phyloP scores from a whole-genome alignment of 2,329 filamentous ascomycete genomes.

The Sporothrix mexicana region DNA sequence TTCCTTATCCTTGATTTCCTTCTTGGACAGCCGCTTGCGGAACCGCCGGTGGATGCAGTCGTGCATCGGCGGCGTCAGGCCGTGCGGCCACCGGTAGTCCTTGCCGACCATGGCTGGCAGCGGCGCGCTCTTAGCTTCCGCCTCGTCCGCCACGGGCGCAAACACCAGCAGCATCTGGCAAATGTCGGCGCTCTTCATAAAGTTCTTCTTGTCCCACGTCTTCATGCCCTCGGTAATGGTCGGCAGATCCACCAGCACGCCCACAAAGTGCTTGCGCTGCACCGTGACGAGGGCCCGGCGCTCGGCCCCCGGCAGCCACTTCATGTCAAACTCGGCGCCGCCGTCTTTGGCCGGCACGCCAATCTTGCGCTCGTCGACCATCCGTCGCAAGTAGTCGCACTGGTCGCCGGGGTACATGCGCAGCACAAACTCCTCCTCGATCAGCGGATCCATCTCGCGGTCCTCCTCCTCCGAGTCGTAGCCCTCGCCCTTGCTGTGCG shows the following conservation, averaged over 20 bases:
- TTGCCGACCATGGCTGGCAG: constrained; percentile 73
- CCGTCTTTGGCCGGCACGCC: constrained; percentile 67
- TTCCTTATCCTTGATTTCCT: constrained; percentile 85
- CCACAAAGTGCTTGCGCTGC: constrained; percentile 74
- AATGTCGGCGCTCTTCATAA: constrained; percentile 88
- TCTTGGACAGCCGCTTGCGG: constrained; percentile 79
- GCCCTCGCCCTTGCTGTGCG: constrained; percentile 78
- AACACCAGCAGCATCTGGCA: constrained; percentile 88
- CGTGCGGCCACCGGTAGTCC: constrained; percentile 79
- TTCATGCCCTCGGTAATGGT: constrained; percentile 92
- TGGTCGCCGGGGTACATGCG: constrained; percentile 87
- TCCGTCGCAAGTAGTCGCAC: constrained; percentile 78
- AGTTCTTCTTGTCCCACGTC: constrained; percentile 85
- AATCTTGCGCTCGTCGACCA: constrained; percentile 77
- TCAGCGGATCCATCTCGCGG: constrained; percentile 81
- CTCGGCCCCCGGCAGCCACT: constrained; percentile 72
- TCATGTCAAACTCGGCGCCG: constrained; percentile 78
- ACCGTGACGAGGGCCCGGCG: constrained; percentile 76
- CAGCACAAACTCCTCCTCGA: constrained; percentile 88
- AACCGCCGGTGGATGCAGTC: constrained; percentile 83
- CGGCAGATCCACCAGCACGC: constrained; percentile 80
- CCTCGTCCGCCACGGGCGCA: constrained; percentile 67
- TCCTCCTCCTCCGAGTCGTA: constrained; percentile 98
- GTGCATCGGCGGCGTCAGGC: constrained; percentile 85
- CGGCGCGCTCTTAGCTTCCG: constrained; percentile 69